Base-by-base conservation (phyloP, 2,329 filamentous ascomycete genomes). In the Claviceps arundinis region DNA sequence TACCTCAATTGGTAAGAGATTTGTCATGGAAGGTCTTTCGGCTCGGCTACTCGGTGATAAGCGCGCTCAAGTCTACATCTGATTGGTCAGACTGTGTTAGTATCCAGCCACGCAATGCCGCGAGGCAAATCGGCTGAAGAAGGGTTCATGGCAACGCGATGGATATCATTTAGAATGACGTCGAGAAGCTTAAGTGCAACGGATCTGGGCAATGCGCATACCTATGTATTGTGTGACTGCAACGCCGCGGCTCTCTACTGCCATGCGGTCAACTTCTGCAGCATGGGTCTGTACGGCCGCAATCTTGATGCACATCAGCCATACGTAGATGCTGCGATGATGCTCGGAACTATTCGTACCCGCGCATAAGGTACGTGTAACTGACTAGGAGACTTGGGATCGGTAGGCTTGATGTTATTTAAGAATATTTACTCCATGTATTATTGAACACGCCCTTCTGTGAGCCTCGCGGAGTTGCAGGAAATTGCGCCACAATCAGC, bases 31-130 rank as follows among this genome's bases (percentile, higher is more conserved):
- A 48, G 46, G 52, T 48, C 53, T 55, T 56, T 65, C 63, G 63
- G 63, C 64, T 66, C 63, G 64, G 63, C 48, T 49, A 56, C 60
- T 68, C 66, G 65, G 65, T 57, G 64, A 66, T 68, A 68, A 62
- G 58, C 47, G 44, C 50, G 56, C 57, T 61, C 52, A 53, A 48
- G 52, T 34, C 30, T 46, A 34, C 22, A 53, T 50, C 30, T 61
- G 52, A 69, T 69, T 69, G 66, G 67, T 48, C 57, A 56, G 55
- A 55, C 51, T 53, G 38, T 50, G 3, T 19, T 19, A 22, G 38
- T 26, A 26, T 26, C 13, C 26, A 47, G n/a, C 46, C n/a, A 14
- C n/a, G 43, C 26, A 43, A 19, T 41, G 14, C 16, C 16, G 19
- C 14, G 37, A 41, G 37, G 47, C 13, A 8, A 43, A 34, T 43